phyloP scores from a whole-genome alignment of 345 rosid species.

The Gossypium rotundifolium region DNA sequence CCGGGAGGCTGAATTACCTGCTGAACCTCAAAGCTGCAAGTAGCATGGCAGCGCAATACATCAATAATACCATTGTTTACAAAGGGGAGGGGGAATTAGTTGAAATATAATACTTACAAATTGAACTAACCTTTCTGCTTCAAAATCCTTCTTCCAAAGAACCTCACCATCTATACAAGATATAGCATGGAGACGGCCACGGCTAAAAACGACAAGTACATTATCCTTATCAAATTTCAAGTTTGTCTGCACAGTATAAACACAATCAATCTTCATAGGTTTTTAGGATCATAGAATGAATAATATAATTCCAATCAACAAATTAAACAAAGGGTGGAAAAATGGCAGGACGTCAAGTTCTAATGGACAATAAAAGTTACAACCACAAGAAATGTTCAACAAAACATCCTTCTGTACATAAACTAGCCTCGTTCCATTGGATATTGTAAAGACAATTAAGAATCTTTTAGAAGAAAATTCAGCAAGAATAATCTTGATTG shows the following conservation, averaged over 20 bases:
- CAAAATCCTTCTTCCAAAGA: conserved; percentile 83
- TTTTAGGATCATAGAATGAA: not conserved
- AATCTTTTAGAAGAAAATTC: not conserved
- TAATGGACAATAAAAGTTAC: not conserved
- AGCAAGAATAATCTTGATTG: not conserved
- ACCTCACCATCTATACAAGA: conserved; percentile 83
- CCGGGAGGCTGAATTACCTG: conserved; percentile 56
- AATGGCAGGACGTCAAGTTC: not conserved
- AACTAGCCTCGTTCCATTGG: not conserved
- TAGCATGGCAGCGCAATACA: conserved; percentile 12
- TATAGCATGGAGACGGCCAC: conserved; percentile 76
- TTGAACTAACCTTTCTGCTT: conserved; percentile 59
- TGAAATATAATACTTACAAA: conserved; percentile 11
- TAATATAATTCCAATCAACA: not conserved
- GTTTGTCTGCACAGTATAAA: conserved; percentile 45
- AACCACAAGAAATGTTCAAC: not conserved
- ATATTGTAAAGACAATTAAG: not conserved
- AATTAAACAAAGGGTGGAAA: not conserved
- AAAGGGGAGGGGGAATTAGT: not conserved
- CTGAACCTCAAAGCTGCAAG: conserved; percentile 73
- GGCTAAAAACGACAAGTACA: conserved; percentile 48
- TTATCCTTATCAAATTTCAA: conserved; percentile 66
- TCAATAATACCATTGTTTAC: conserved; percentile 6
- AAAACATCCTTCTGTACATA: not conserved
- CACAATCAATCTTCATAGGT: not conserved